Evolutionary conservation across 164 flowering plant species (phyloP), one percentile per base, ranked within the genome.

Genomic region (Sextonia rubra): DNA sequence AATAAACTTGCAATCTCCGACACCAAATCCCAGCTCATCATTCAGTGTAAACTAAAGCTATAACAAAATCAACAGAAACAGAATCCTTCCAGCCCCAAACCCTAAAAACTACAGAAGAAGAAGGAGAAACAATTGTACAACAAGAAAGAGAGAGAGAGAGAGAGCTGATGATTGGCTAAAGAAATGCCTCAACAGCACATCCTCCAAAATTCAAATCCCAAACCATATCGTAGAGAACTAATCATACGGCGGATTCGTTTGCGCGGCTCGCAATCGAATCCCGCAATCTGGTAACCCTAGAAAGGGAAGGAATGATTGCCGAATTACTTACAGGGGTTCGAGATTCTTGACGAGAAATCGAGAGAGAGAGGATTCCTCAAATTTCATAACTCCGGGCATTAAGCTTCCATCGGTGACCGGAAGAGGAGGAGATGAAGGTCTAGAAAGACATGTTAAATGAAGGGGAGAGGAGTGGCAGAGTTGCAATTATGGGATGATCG

Each of bases 291-390:
- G n/a, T 20, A 29, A 11, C 30, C 27, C 67, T 7, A 15, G 20
- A 18, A 64, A 26, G 4, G 20, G 27, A 29, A 7, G 44, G n/a
- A 3, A 3, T 6, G 32, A 30, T 25, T 12, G 47, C n/a, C 6
- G 27, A 11, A 56, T 24, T 9, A 76, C 84, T 81, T 64, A 81
- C 84, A 78, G 62, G 47, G 81, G 80, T 73, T 76, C 48, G 66
- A 81, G 81, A 56, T 74, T 81, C 66, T 72, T 69, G 30, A 75
- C 76, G 72, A 81, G 84, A 60, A 74, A 81, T 58, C 62, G 49
- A 56, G 78, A 71, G 30, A 78, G 73, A 17, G 75, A 78, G 47
- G 74, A 62, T 2, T 81, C 84, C 49, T 74, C 80, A 70, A 76
- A 66, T 75, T 79, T 79, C 84, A 81, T 78, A 30, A 71, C 63